Evolutionary conservation across 345 rosid genomes (phyloP), one percentile per base, ranked within the genome.

Genomic region (Excoecaria agallocha): DNA sequence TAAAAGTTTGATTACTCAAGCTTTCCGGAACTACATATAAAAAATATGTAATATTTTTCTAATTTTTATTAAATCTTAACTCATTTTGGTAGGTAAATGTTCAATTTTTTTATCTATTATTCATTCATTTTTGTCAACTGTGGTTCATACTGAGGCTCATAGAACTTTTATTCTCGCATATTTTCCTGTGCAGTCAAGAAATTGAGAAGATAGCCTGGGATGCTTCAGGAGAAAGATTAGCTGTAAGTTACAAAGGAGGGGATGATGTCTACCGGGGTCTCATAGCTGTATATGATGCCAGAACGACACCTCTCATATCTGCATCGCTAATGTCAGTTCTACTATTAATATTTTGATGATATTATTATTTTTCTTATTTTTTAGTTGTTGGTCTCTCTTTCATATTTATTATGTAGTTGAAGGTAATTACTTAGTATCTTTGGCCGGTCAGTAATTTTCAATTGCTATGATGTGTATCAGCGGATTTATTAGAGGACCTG

Each of bases 181-280:
- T 74, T 76, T 63, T 66, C 54, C 49, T 59, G 46, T 82, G 83
- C 89, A 94, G 98, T 69, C 83, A 85, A 67, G 97, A 98, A 58
- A 87, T 94, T 45, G 90, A 94, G 77, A 94, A 91, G 89, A 76
- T 93, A 72, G 96, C 96, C n/a, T 94, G 99, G 99, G 96, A 93
- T 89, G 91, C 86, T 68, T 88, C 97, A 1, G 95, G 98, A 48
- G 99, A 94, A 84, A 87, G 99, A 70, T 79, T 94, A 74, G 98
- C 95, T 64, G 86, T 93, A 49, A 89, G 98, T 52, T 93, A 82
- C 72, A 89, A 87, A 79, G 97, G 89, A 74, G 99, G 97, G 43
- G 93, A 92, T 86, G 98, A 89, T 4, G 75, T 56, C 52, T 93
- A 85, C 90, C 87, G 79, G 76, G 99, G 99, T 69, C 87, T 94